Evolutionary conservation across 768 basidiomycete genomes (phyloP), one percentile per base, ranked within the genome.

Genomic region (Lyophyllum atratum): DNA sequence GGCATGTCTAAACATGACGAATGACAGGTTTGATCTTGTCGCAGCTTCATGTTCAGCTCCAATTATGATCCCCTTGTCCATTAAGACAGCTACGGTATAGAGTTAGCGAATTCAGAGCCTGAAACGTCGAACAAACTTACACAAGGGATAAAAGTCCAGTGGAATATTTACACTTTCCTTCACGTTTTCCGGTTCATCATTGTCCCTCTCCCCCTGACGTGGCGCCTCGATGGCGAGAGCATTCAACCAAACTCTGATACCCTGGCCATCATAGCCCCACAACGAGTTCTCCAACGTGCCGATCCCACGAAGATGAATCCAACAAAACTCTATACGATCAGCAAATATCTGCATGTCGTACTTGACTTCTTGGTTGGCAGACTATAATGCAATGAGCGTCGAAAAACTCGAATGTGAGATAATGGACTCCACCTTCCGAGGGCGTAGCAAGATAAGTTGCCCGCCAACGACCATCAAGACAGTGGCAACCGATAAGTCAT

Each of bases 1-100:
- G 19, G 90, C 83, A 71, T 96, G 90, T 49, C 94, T 83, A 74
- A 96, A 98, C 76, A 95, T 88, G 14, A 90, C 87, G 68, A 97
- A 97, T 1, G 94, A 85, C 9, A 98, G 75, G 55, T 87, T 90
- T 24, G 80, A 74, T 52, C 92, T 82, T 15, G 87, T 80, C 2
- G 85, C 87, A 2, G 85, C 83, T 70, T 99, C 96, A 55, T 95
- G 85, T 62, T 98, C 95, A 25, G 90, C 92, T 8, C 96, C 96
- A 63, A 98, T 95, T 61, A 99, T 94, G 62, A 99, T 97, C 1
- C 95, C 96, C 68, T 98, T 99, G 71, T 98, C 95, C 95, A 98
- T 98, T 24, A 99, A 81, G 7, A 95, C 94, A 55, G 96, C 96
- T 98, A 64, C 12, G 52, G 29, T 21, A 34, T 59, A 34, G 59